A percentile compares a stretch with the other conserved stretches of the same genome.
Evolutionary conservation across 352 stramenopile species (phyloP).

Genomic region (Globisporangium middletonii): DNA sequence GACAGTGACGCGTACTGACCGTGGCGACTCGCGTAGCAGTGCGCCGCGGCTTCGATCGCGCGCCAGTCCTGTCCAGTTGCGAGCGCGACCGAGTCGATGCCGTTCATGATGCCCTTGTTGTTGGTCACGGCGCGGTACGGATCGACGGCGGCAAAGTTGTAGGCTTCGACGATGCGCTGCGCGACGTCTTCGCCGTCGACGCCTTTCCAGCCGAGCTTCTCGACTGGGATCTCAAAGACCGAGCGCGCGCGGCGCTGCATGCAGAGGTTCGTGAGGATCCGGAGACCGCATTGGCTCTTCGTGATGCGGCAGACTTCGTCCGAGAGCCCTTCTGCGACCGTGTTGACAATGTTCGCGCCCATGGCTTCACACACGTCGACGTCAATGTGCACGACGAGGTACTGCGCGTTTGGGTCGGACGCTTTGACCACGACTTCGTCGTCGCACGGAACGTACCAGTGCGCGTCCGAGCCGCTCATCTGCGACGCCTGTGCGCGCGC

Average conservation of each 20-base stretch:
- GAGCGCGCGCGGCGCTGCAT: constrained; percentile 70
- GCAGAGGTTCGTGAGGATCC: constrained; percentile 88
- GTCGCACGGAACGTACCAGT: constrained; percentile 59
- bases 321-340: constrained; percentile 74
- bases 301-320: constrained; percentile 66
- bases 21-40: constrained; percentile 76
- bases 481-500: constrained; percentile 16
- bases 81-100: constrained; percentile 72
- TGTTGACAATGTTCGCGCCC: constrained; percentile 88
- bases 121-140: constrained; percentile 83
- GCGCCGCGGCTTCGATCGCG: constrained; percentile 73
- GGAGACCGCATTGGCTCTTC: constrained; percentile 57
- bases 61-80: constrained; percentile 84
- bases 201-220: constrained; percentile 76
- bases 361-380: constrained; percentile 87
- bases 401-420: constrained; percentile 24
- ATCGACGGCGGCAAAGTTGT: constrained; percentile 80
- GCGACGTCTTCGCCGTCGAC: constrained; percentile 72
- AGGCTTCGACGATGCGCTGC: constrained; percentile 71
- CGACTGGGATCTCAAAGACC: constrained; percentile 66
- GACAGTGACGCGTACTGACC: constrained; percentile 80
- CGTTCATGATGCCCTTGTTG: constrained; percentile 91
- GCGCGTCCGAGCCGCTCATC: constrained; percentile 8
- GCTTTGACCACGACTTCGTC: constrained; percentile 49
- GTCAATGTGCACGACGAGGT: constrained; percentile 82